Evolutionary conservation across 2,329 filamentous ascomycete genomes (phyloP).

Genomic region (Aspergillus unguis): DNA sequence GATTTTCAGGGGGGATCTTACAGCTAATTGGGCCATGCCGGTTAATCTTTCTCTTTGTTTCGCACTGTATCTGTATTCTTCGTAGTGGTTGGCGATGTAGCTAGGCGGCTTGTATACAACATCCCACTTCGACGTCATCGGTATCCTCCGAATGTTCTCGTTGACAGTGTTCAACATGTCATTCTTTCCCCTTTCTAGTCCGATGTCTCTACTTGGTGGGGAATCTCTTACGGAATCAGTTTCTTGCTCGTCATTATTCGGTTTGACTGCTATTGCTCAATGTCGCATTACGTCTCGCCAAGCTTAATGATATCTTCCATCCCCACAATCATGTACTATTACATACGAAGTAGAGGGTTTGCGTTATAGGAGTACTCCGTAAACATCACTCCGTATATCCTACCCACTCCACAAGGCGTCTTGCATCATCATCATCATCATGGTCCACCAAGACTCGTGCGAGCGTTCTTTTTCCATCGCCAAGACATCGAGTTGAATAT

Average conservation of each 20-base stretch:
- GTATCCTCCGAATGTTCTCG: slow-evolving; percentile 11
- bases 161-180: slow-evolving; percentile 1
- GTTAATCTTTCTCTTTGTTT: neutral
- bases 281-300: slow-evolving; percentile 17
- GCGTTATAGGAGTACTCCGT: neutral
- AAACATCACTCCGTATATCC: neutral
- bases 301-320: slow-evolving; percentile 6
- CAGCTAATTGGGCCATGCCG: neutral
- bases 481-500: slow-evolving; percentile 22
- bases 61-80: neutral
- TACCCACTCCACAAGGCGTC: neutral
- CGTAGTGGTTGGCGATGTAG: neutral
- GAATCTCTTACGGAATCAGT: slow-evolving; percentile 4
- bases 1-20: neutral
- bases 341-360: slow-evolving; percentile 2
- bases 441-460: slow-evolving; percentile 15
- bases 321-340: slow-evolving; percentile 13
- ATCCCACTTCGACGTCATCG: slow-evolving; percentile 22
- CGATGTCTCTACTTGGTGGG: neutral
- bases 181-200: slow-evolving; percentile 3
- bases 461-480: slow-evolving; percentile 14
- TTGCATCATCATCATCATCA: slow-evolving; percentile 17
- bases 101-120: neutral
- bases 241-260: slow-evolving; percentile 5
- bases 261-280: neutral